These are phyloP conservation scores for Lentinula guzmanii DNA, from an alignment of 768 basidiomycete species.

Conservation along the genomic window DNA sequence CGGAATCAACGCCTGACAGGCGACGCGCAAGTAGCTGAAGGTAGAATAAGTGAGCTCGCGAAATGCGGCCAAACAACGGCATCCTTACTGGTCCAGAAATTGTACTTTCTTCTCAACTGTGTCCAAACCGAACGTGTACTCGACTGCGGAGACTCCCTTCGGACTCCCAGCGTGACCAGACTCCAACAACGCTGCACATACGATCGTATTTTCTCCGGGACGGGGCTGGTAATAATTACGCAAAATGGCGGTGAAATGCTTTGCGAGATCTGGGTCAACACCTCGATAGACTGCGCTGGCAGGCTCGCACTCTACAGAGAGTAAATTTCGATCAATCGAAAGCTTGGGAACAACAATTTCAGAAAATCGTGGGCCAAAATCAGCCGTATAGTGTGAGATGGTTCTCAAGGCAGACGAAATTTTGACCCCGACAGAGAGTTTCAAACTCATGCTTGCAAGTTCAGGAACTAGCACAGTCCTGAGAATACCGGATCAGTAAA, in stretches of 20 bases:
- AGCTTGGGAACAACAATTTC: conserved; percentile 42
- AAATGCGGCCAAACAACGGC: not conserved
- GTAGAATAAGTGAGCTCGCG: not conserved
- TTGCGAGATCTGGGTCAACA: conserved; percentile 38
- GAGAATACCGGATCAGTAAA: not conserved
- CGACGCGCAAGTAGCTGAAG: conserved; percentile 42
- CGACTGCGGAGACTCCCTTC: conserved; percentile 38
- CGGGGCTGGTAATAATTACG: conserved; percentile 34
- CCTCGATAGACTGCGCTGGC: conserved; percentile 40
- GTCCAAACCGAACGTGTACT: conserved; percentile 39
- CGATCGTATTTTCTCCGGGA: conserved; percentile 37
- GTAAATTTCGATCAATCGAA: conserved; percentile 32
- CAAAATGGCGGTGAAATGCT: conserved; percentile 48
- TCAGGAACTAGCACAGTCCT: conserved; percentile 42
- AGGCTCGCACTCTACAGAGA: conserved; percentile 41
- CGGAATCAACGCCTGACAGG: conserved; percentile 46
- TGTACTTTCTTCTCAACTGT: conserved; percentile 36
- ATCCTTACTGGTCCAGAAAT: conserved; percentile 41
- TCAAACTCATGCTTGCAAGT: conserved; percentile 39
- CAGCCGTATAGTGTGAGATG: conserved; percentile 53
- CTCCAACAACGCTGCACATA: conserved; percentile 48
- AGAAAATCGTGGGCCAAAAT: conserved; percentile 54
- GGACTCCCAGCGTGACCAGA: conserved; percentile 38
- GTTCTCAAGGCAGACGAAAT: conserved; percentile 54
- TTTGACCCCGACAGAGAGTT: conserved; percentile 48